phyloP scores from a whole-genome alignment of 495 filamentous ascomycete genomes.

The Tuber melanosporum region DNA sequence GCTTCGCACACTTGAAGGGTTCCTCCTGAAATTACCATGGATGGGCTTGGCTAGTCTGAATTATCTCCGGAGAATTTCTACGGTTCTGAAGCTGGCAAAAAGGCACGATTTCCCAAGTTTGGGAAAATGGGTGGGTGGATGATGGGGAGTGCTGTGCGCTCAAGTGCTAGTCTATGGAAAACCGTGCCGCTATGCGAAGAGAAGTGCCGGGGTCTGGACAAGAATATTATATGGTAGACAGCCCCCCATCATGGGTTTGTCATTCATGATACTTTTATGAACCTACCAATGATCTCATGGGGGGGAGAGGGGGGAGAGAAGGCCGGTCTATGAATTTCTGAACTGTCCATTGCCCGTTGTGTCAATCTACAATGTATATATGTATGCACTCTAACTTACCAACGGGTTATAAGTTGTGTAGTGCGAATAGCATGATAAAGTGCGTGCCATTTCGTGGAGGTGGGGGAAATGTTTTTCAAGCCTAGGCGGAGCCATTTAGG shows the following conservation, averaged over 20 bases:
- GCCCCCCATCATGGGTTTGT: not conserved
- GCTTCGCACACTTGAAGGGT: constrained; percentile 13
- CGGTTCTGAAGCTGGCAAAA: not conserved
- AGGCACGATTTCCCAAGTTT: not conserved
- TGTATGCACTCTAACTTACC: constrained; percentile 7
- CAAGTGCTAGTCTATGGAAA: not conserved
- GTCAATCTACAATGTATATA: constrained; percentile 4
- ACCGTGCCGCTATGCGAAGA: not conserved
- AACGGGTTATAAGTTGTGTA: constrained; percentile 14
- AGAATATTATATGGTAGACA: not conserved
- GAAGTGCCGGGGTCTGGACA: not conserved
- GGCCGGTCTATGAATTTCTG: not conserved
- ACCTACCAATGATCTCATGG: not conserved
- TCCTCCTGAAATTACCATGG: constrained; percentile 8
- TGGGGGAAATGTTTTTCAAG: constrained; percentile 8
- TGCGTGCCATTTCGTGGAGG: constrained; percentile 10
- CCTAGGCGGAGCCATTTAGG: constrained; percentile 2
- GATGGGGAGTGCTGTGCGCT: not conserved
- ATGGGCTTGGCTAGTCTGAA: constrained; percentile 3
- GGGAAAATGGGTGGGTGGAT: not conserved
- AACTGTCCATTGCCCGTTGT: not conserved
- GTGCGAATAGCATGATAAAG: not conserved
- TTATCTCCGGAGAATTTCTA: constrained; percentile 5
- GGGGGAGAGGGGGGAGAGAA: not conserved
- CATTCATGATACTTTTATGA: not conserved